Evolutionary conservation across 495 filamentous ascomycete species (phyloP).

Genomic region (Aspergillus nanangensis): DNA sequence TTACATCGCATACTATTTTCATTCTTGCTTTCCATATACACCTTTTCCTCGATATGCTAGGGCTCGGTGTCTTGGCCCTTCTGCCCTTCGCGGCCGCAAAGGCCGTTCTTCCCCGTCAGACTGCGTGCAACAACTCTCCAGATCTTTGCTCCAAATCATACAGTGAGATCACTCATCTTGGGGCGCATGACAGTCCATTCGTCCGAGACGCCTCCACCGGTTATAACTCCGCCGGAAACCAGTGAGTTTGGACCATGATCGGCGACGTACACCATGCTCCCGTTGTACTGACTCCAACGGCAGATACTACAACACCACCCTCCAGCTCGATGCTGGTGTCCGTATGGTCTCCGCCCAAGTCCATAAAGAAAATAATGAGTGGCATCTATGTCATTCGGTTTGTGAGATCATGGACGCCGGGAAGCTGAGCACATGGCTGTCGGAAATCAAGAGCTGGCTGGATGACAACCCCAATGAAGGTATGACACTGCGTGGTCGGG

Average conservation of each 20-base stretch:
- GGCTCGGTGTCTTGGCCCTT: slow-evolving; percentile 24
- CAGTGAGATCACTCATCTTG: slow-evolving; percentile 58
- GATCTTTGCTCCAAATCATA: slow-evolving; percentile 55
- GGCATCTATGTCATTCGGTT: slow-evolving; percentile 62
- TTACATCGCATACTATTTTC: too few species aligned
- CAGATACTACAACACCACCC: slow-evolving; percentile 64
- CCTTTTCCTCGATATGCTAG: slow-evolving; percentile 21
- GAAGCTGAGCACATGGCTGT: slow-evolving; percentile 56
- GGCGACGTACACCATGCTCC: too few species aligned
- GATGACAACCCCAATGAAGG: slow-evolving; percentile 64
- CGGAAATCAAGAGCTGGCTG: slow-evolving; percentile 61
- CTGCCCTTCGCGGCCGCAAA: slow-evolving; percentile 28
- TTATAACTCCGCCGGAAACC: slow-evolving; percentile 58
- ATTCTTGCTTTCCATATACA: too few species aligned
- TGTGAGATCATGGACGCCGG: slow-evolving; percentile 66
- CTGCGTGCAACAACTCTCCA: slow-evolving; percentile 60
- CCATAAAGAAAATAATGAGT: slow-evolving; percentile 52
- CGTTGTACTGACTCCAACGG: not conserved
- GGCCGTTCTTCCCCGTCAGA: slow-evolving; percentile 26
- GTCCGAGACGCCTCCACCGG: slow-evolving; percentile 44
- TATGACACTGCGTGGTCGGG: too few species aligned
- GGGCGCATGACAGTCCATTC: slow-evolving; percentile 62
- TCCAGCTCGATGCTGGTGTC: slow-evolving; percentile 65
- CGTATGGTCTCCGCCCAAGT: slow-evolving; percentile 70
- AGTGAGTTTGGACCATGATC: too few species aligned